Percentiles rank a stretch among this genome's conserved stretches.
Conservation (phyloP, 768 basidiomycete genomes). For the Suillus discolor region DNA sequence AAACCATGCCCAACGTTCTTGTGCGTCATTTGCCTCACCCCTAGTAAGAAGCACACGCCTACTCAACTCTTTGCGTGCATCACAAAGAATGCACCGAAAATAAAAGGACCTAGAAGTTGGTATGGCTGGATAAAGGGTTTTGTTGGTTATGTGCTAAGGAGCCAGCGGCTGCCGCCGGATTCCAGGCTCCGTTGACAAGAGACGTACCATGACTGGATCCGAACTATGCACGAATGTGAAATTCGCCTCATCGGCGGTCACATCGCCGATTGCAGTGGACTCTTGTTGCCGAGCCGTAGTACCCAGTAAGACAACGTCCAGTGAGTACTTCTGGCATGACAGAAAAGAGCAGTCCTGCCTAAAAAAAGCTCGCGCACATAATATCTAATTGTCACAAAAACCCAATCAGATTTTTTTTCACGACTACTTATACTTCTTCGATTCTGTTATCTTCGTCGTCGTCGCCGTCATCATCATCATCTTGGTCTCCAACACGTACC, state of each 20-base stretch:
- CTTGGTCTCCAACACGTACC: slow-evolving; percentile 21
- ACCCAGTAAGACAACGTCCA: background rate
- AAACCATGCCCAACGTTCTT: slow-evolving; percentile 5
- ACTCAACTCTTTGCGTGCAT: background rate
- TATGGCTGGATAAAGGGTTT: background rate
- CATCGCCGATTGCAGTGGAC: background rate
- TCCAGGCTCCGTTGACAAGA: background rate
- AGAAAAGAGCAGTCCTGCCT: background rate
- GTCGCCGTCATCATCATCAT: slow-evolving; percentile 53
- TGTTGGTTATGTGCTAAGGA: background rate
- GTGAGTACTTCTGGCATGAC: background rate
- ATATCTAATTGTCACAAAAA: background rate
- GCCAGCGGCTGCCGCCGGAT: background rate
- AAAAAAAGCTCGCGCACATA: background rate
- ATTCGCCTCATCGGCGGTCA: background rate
- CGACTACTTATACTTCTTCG: slow-evolving; percentile 61
- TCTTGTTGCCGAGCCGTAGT: background rate
- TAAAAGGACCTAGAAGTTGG: background rate
- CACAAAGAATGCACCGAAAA: background rate
- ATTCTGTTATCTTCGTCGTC: slow-evolving; percentile 76
- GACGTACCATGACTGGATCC: background rate
- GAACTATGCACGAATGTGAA: background rate
- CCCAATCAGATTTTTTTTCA: background rate
- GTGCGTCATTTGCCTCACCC: background rate
- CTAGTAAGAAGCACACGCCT: background rate